Evolutionary conservation across 208 protist genomes (phyloP).

Genomic region (Phytomonas sp.): DNA sequence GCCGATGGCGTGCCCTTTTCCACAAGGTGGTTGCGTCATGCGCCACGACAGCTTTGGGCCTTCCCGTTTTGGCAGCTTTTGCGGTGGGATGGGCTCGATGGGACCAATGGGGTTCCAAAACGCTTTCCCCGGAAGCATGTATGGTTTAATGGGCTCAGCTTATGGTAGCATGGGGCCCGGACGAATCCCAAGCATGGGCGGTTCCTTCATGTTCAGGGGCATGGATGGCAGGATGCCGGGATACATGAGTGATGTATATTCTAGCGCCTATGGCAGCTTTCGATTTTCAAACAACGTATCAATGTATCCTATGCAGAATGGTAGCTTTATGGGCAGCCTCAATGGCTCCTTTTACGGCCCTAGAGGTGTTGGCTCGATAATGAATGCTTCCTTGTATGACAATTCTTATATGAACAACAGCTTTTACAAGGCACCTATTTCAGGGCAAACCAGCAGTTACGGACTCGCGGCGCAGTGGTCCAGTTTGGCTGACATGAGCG

Average conservation of each 20-base stretch:
- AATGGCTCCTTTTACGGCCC: neutral
- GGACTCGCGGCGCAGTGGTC: conserved; percentile 53
- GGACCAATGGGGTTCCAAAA: conserved; percentile 10
- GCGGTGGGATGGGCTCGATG: conserved; percentile 16
- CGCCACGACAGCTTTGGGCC: conserved; percentile 8
- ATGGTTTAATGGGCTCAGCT: conserved; percentile 5
- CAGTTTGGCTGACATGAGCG: conserved; percentile 44
- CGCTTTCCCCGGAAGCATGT: conserved; percentile 5
- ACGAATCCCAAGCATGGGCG: neutral
- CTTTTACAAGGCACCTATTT: neutral
- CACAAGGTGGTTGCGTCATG: neutral
- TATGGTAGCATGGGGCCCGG: conserved; percentile 7
- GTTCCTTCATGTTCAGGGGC: neutral
- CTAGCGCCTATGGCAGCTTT: neutral
- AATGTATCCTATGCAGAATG: neutral
- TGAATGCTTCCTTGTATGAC: conserved; percentile 1
- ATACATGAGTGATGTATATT: neutral
- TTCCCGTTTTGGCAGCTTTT: conserved; percentile 6
- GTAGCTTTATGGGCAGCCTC: neutral
- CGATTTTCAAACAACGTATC: neutral
- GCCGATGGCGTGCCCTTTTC: neutral
- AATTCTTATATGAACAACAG: neutral
- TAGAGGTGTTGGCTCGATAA: neutral
- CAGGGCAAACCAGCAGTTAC: conserved; percentile 25
- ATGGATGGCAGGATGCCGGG: neutral